phyloP scores from a whole-genome alignment of 805 yeast species.

The Schwanniomyces sp. region DNA sequence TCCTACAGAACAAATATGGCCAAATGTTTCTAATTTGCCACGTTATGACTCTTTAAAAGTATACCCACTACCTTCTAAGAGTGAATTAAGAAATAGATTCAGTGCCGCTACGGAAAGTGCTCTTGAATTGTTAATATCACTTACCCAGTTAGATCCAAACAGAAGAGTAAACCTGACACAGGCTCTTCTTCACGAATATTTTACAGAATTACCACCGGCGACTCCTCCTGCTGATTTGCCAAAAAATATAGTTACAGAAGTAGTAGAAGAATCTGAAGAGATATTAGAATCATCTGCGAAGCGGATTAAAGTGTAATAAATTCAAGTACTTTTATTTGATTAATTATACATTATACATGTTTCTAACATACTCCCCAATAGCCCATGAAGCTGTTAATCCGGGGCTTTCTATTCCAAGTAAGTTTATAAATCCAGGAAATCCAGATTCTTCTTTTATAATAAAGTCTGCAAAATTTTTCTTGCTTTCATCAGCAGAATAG shows the following conservation, averaged over 20 bases:
- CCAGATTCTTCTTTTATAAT: conserved; percentile 68
- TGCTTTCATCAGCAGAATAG: conserved; percentile 39
- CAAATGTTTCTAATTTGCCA: conserved; percentile 79
- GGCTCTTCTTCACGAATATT: conserved; percentile 67
- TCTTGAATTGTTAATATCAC: conserved; percentile 65
- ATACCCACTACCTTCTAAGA: conserved; percentile 81
- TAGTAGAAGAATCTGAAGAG: conserved; percentile 12
- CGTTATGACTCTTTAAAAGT: conserved; percentile 68
- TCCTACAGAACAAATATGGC: conserved; percentile 91
- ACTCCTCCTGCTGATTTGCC: conserved; percentile 69
- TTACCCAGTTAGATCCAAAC: conserved; percentile 80
- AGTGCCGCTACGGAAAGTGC: conserved; percentile 90
- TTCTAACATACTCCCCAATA: conserved; percentile 68
- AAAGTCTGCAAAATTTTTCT: conserved; percentile 64
- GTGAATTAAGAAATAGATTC: conserved; percentile 78
- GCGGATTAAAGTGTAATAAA: conserved; percentile 15
- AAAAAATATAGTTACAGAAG: conserved; percentile 30
- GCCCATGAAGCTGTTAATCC: conserved; percentile 85
- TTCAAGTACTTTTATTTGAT: background rate
- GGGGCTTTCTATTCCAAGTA: conserved; percentile 87
- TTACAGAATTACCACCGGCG: conserved; percentile 72
- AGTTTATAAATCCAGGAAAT: conserved; percentile 74
- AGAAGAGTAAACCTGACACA: conserved; percentile 62
- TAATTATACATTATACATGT: conserved; percentile 25
- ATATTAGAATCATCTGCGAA: conserved; percentile 12